Evolutionary conservation across 1,284 basidiomycete genomes (phyloP).

Genomic region (Heterobasidion annosum): DNA sequence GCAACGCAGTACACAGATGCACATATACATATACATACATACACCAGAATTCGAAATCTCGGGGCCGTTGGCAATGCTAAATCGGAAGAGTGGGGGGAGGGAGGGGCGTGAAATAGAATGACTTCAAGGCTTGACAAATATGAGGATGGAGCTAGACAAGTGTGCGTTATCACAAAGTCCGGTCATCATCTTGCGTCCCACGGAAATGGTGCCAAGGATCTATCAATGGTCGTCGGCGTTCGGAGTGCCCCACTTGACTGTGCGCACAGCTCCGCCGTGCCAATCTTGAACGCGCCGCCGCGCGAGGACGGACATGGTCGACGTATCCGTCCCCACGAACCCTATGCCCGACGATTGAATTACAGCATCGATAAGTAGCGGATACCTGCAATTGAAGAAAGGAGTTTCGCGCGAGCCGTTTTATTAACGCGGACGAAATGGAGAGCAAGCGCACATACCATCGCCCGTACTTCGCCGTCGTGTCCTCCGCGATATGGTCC

Average conservation of each 20-base stretch:
- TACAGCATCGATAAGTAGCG: conserved; percentile 59
- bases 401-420: neutral
- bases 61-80: too few species aligned
- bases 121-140: too few species aligned
- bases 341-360: conserved; percentile 57
- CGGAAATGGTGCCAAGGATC: neutral
- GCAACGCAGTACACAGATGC: too few species aligned
- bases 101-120: too few species aligned
- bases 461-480: conserved; percentile 40
- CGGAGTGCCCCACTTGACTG: conserved; percentile 41
- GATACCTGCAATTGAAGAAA: conserved; percentile 35
- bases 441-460: conserved; percentile 35
- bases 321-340: conserved; percentile 61
- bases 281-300: conserved; percentile 55
- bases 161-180: too few species aligned
- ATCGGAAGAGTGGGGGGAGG: too few species aligned
- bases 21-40: too few species aligned
- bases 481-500: conserved; percentile 43
- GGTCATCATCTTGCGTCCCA: neutral
- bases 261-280: conserved; percentile 42
- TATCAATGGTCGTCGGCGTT: conserved; percentile 21
- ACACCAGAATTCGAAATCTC: too few species aligned
- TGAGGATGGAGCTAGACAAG: too few species aligned
- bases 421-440: neutral
- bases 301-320: conserved; percentile 62